Evolutionary conservation across 306 rosid genomes (phyloP).

Genomic region (Cicer bijugum): DNA sequence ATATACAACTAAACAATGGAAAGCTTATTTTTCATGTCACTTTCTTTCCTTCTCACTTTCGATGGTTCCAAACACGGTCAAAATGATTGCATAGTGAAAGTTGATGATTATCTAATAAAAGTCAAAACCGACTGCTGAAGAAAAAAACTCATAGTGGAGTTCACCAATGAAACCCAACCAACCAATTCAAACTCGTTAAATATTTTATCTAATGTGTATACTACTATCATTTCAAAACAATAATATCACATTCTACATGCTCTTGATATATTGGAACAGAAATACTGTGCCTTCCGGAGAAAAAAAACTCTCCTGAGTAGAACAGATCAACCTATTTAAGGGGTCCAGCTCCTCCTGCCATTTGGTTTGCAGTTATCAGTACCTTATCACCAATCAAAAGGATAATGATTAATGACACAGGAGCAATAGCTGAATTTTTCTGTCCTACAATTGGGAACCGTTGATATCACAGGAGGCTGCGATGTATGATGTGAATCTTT

Average conservation of each 20-base stretch:
- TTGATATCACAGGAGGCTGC: background rate
- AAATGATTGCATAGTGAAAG: background rate
- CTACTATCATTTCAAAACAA: background rate
- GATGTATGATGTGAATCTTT: slow-evolving; percentile 2
- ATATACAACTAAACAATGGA: background rate
- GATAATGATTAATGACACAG: background rate
- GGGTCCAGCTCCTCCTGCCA: slow-evolving; percentile 23
- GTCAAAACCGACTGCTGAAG: background rate
- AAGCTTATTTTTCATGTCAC: background rate
- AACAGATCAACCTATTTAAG: background rate
- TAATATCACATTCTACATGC: background rate
- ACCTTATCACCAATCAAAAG: background rate
- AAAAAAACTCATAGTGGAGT: background rate
- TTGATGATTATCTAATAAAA: background rate
- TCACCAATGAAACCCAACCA: background rate
- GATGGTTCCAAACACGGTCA: background rate
- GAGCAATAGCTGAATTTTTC: slow-evolving; percentile 1
- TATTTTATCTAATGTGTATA: background rate
- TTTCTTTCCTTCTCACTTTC: background rate
- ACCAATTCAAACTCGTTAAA: background rate
- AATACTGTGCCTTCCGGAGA: background rate
- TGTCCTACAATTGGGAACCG: background rate
- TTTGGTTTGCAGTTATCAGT: slow-evolving; percentile 34
- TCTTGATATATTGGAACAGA: background rate
- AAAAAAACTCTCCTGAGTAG: slow-evolving; percentile 19